Evolutionary conservation across 1,284 basidiomycete species (phyloP).

Genomic region (Rhodofomes roseus): DNA sequence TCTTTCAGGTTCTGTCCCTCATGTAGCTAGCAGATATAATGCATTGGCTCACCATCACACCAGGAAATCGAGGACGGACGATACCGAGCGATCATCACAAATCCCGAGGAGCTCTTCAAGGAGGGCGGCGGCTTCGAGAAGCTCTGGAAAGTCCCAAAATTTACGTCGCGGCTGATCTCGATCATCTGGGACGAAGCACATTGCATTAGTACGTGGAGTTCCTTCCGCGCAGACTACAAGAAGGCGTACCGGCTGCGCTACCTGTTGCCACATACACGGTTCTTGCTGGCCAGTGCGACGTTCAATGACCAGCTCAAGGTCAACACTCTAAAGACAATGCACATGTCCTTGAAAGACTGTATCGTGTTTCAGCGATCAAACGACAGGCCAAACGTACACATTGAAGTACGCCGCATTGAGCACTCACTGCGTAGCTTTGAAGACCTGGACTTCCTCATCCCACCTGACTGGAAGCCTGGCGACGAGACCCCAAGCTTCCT

Average conservation of each 20-base stretch:
- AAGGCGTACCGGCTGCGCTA: conserved; percentile 23
- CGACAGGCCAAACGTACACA: conserved; percentile 30
- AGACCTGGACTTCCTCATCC: conserved; percentile 31
- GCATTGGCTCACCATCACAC: not conserved
- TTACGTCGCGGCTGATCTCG: conserved; percentile 23
- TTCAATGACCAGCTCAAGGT: conserved; percentile 15
- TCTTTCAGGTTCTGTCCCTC: not conserved
- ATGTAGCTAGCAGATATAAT: not conserved
- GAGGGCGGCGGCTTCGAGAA: conserved; percentile 15
- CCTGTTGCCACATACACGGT: conserved; percentile 22
- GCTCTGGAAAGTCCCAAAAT: conserved; percentile 23
- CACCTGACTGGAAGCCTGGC: conserved; percentile 11
- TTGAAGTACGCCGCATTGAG: conserved; percentile 24
- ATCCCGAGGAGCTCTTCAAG: conserved; percentile 28
- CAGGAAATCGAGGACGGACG: conserved; percentile 27
- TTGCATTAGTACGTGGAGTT: conserved; percentile 32
- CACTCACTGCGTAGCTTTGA: conserved; percentile 20
- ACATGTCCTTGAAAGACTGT: conserved; percentile 15
- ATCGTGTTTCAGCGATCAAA: conserved; percentile 21
- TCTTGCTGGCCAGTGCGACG: conserved; percentile 31
- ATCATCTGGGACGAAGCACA: conserved; percentile 36
- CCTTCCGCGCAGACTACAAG: conserved; percentile 29
- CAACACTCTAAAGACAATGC: not conserved
- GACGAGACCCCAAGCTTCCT: conserved; percentile 19
- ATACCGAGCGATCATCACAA: conserved; percentile 29